Conservation (phyloP, 1,284 basidiomycete species). For the Boletus albobrunnescens region DNA sequence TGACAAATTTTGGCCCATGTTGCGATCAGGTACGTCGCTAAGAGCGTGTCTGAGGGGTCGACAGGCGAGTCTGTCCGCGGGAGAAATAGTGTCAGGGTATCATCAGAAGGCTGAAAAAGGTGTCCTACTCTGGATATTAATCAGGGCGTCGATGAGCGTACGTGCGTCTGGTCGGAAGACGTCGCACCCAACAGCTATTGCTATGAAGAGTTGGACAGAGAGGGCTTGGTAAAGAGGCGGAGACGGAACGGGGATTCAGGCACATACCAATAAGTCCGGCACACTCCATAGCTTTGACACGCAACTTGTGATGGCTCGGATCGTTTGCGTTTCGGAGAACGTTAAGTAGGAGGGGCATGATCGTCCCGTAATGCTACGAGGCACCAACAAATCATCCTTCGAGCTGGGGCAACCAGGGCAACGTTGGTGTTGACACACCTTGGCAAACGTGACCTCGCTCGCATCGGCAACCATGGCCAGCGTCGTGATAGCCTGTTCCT, state of each 20-base stretch:
- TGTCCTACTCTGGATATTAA: constrained; percentile 71
- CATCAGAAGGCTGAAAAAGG: background rate
- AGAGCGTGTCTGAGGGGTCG: constrained; percentile 62
- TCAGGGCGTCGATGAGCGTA: constrained; percentile 65
- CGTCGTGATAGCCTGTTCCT: constrained; percentile 77
- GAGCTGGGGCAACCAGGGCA: too few species aligned
- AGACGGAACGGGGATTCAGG: background rate
- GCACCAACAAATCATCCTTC: background rate
- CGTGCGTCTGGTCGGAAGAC: constrained; percentile 72
- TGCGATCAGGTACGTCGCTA: constrained; percentile 66
- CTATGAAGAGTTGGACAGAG: constrained; percentile 36
- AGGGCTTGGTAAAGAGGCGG: background rate
- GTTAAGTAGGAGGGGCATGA: constrained; percentile 73
- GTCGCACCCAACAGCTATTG: constrained; percentile 77
- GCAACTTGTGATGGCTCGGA: constrained; percentile 59
- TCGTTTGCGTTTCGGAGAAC: constrained; percentile 68
- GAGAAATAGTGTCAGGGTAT: background rate
- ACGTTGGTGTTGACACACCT: constrained; percentile 36
- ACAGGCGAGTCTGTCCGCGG: constrained; percentile 50
- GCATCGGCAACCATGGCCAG: constrained; percentile 83
- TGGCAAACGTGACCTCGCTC: constrained; percentile 67
- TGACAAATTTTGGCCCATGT: constrained; percentile 82
- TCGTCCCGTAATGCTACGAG: constrained; percentile 63
- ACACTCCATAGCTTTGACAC: constrained; percentile 83
- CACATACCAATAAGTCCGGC: constrained; percentile 70